Evolutionary conservation across 2,329 filamentous ascomycete genomes (phyloP).

Genomic region (Gliomastix tumulicola): DNA sequence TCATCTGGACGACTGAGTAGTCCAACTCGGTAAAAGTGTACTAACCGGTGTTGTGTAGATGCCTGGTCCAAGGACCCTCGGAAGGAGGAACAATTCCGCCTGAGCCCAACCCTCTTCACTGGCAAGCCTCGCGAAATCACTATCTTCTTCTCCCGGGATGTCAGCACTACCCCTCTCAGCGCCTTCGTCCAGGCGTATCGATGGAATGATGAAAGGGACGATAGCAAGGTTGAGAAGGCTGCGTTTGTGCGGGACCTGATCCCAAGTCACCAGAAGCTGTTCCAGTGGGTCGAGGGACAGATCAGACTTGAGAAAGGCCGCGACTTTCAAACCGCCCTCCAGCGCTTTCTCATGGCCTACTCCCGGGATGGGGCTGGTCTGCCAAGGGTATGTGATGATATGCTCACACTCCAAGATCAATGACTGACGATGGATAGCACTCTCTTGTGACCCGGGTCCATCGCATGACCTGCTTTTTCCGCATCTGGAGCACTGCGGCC

Average conservation of each 20-base stretch:
- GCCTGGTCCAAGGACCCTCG: constrained; percentile 26
- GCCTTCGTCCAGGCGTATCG: constrained; percentile 30
- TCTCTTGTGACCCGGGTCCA: constrained; percentile 34
- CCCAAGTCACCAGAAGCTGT: constrained; percentile 23
- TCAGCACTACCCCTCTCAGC: constrained; percentile 27
- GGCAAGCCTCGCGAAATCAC: constrained; percentile 26
- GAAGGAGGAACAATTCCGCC: constrained; percentile 22
- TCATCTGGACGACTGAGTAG: neutral
- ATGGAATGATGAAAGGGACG: constrained; percentile 18
- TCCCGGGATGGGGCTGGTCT: constrained; percentile 24
- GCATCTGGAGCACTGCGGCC: constrained; percentile 35
- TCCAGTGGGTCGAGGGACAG: constrained; percentile 26
- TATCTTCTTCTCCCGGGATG: constrained; percentile 25
- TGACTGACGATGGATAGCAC: constrained; percentile 18
- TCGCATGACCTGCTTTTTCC: constrained; percentile 41
- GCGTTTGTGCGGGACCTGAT: constrained; percentile 28
- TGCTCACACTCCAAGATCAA: too few species aligned
- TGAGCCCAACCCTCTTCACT: constrained; percentile 25
- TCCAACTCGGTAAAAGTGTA: neutral
- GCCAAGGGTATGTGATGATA: constrained; percentile 27
- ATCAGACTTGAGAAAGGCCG: constrained; percentile 15
- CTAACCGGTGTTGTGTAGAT: constrained; percentile 19
- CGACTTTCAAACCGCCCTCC: constrained; percentile 23
- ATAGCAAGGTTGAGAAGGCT: constrained; percentile 21
- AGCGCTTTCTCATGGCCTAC: constrained; percentile 29